Percentiles rank a stretch among this genome's conserved stretches.
Conservation (phyloP, 139 green algal genomes). For the Yamagishiella unicocca region DNA sequence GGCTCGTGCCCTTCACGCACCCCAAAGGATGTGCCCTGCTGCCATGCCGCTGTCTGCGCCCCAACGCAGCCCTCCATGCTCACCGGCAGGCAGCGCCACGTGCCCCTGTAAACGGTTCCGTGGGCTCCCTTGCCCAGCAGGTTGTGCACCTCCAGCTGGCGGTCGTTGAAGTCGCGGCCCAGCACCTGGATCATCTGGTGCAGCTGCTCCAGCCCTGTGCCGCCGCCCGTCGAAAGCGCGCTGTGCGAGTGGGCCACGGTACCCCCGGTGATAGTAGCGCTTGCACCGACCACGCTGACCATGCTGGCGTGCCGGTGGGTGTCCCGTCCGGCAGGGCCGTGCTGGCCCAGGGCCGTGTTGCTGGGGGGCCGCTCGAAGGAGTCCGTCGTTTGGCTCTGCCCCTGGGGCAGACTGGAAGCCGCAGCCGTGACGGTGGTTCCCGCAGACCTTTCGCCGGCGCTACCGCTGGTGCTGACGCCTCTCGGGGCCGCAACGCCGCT, state of each 20-base stretch:
- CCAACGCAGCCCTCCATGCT: no score
- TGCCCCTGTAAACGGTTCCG: constrained; percentile 47
- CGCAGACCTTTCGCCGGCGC: neutral
- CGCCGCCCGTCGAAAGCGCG: neutral
- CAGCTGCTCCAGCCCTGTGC: constrained; percentile 16
- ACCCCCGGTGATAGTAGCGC: no score
- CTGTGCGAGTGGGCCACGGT: neutral
- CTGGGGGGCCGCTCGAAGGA: constrained; percentile 36
- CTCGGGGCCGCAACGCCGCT: neutral
- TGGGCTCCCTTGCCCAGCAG: constrained; percentile 47
- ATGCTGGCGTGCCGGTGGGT: neutral
- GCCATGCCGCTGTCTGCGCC: no score
- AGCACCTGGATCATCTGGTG: constrained; percentile 13
- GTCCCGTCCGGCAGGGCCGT: neutral
- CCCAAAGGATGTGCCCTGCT: no score
- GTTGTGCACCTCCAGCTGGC: constrained; percentile 41
- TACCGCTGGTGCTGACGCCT: neutral
- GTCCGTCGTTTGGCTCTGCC: neutral
- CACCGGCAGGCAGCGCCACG: constrained; percentile 44
- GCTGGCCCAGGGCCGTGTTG: neutral
- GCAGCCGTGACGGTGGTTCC: neutral
- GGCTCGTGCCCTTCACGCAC: no score
- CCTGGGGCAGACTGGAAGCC: neutral
- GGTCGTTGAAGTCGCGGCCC: constrained; percentile 30
- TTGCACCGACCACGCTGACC: neutral